phyloP scores from a whole-genome alignment of 148 eudicot genomes.

The Bassia scoparia region DNA sequence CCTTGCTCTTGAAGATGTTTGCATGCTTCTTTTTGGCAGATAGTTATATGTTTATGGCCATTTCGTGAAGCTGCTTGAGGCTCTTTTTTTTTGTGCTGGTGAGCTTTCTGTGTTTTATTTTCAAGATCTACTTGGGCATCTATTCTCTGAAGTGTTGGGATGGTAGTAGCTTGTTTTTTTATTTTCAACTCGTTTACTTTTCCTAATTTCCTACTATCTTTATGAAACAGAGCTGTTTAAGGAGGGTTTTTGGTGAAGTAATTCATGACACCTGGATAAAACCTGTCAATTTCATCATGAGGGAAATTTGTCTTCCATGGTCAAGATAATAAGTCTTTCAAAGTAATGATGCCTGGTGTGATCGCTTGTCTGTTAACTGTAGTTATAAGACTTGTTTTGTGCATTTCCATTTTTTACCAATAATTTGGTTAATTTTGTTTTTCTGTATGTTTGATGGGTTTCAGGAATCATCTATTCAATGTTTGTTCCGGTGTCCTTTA shows the following conservation, averaged over 20 bases:
- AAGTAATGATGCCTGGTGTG: slow-evolving; percentile 34
- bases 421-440: neutral
- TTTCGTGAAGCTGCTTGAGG: slow-evolving; percentile 47
- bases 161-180: neutral
- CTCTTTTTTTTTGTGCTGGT: slow-evolving; percentile 39
- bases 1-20: neutral
- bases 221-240: neutral
- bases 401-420: neutral
- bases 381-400: slow-evolving; percentile 21
- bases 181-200: neutral
- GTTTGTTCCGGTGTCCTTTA: slow-evolving; percentile 25
- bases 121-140: neutral
- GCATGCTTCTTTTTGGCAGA: slow-evolving; percentile 42
- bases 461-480: slow-evolving; percentile 14
- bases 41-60: slow-evolving; percentile 61
- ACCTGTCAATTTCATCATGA: slow-evolving; percentile 15
- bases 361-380: slow-evolving; percentile 32
- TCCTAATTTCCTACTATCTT: slow-evolving; percentile 2
- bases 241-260: slow-evolving; percentile 10
- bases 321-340: slow-evolving; percentile 26
- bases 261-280: slow-evolving; percentile 8
- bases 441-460: slow-evolving; percentile 3
- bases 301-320: slow-evolving; percentile 26
- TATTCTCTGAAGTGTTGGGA: neutral
- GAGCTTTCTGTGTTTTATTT: slow-evolving; percentile 24